Evolutionary conservation across 805 yeast species (phyloP).

Genomic region (Suhomyces faveliae): DNA sequence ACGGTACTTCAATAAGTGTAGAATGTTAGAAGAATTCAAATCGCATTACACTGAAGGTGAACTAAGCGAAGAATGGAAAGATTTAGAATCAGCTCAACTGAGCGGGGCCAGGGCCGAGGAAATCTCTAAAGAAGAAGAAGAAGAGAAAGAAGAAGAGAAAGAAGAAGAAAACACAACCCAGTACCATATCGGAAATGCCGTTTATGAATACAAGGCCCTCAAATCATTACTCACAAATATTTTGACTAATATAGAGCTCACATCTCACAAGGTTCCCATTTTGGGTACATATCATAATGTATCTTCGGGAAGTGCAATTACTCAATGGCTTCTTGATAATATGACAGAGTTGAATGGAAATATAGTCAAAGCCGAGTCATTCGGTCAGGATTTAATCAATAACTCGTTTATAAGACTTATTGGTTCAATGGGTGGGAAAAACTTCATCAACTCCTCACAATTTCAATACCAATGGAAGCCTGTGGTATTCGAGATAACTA

Average conservation of each 20-base stretch:
- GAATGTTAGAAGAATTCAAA: slow-evolving; percentile 66
- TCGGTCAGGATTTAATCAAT: slow-evolving; percentile 70
- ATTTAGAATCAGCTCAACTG: slow-evolving; percentile 15
- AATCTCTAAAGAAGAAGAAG: slow-evolving; percentile 18
- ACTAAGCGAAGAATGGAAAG: slow-evolving; percentile 28
- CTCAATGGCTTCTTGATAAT: slow-evolving; percentile 56
- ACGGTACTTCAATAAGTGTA: slow-evolving; percentile 73
- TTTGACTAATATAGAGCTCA: slow-evolving; percentile 48
- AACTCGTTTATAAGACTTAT: slow-evolving; percentile 62
- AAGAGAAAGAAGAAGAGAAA: slow-evolving; percentile 18
- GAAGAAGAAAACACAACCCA: slow-evolving; percentile 18
- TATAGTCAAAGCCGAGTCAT: slow-evolving; percentile 60
- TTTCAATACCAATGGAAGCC: slow-evolving; percentile 81
- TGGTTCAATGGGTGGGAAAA: slow-evolving; percentile 55
- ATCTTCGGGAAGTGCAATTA: slow-evolving; percentile 59
- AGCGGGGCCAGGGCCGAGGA: slow-evolving; percentile 8
- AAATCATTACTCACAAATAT: slow-evolving; percentile 36
- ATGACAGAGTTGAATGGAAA: slow-evolving; percentile 42
- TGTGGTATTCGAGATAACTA: slow-evolving; percentile 53
- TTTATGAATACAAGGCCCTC: slow-evolving; percentile 28
- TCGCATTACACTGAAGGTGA: slow-evolving; percentile 47
- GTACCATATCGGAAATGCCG: slow-evolving; percentile 33
- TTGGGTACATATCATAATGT: slow-evolving; percentile 66
- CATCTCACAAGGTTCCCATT: slow-evolving; percentile 60
- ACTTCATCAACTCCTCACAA: slow-evolving; percentile 72